Percentiles rank a stretch among this genome's conserved stretches.
Evolutionary conservation across 2,329 filamentous ascomycete genomes (phyloP).

Genomic region (Cladosporium sp.): DNA sequence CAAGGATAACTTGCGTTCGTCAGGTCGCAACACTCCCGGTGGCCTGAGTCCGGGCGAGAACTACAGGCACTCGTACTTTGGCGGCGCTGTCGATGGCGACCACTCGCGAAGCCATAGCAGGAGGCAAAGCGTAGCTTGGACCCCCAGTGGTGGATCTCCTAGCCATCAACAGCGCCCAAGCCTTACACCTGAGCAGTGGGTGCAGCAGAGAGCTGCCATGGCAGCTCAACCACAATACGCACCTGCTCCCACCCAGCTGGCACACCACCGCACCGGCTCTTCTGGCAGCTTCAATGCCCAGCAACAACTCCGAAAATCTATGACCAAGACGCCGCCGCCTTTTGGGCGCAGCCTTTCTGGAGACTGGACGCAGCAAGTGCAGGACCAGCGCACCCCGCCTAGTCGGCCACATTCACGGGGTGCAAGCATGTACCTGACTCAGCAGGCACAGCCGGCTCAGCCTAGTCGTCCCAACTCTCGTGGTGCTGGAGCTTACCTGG

Average conservation of each 20-base stretch:
- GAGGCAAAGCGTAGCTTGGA: constrained; percentile 74
- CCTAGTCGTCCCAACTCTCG: constrained; percentile 36
- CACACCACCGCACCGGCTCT: constrained; percentile 33
- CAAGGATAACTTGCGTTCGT: constrained; percentile 25
- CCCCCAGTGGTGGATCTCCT: constrained; percentile 64
- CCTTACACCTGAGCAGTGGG: constrained; percentile 78
- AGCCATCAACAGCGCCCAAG: constrained; percentile 50
- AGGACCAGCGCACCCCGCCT: constrained; percentile 32
- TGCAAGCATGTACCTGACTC: constrained; percentile 30
- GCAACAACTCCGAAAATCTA: constrained; percentile 29
- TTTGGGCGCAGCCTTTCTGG: constrained; percentile 47
- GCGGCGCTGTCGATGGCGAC: constrained; percentile 28
- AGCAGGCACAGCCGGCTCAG: constrained; percentile 29
- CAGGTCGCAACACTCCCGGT: constrained; percentile 23
- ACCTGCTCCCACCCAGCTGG: constrained; percentile 32
- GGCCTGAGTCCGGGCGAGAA: constrained; percentile 31
- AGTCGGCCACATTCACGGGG: constrained; percentile 37
- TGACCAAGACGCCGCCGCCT: constrained; percentile 45
- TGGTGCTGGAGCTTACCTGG: constrained; percentile 34
- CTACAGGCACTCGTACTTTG: constrained; percentile 40
- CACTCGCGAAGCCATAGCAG: constrained; percentile 49
- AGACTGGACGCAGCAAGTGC: constrained; percentile 43
- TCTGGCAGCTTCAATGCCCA: constrained; percentile 24
- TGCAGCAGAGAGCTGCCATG: constrained; percentile 70
- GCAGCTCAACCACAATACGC: constrained; percentile 56